Conservation (phyloP, 1,284 basidiomycete genomes). For the Sporisorium sorghi region DNA sequence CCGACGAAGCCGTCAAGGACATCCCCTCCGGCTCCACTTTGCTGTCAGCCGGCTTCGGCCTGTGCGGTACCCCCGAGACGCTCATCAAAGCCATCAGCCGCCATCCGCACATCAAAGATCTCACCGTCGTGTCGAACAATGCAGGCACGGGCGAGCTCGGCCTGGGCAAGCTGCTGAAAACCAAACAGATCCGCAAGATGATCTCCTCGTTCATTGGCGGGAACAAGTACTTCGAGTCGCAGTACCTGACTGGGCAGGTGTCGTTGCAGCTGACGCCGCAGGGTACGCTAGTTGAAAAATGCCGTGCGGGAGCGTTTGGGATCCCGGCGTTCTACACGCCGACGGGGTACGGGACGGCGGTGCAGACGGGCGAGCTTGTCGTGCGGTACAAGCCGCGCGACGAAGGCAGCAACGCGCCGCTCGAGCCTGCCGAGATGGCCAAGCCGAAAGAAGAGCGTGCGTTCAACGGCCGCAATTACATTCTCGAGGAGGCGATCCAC, state of each 20-base stretch:
- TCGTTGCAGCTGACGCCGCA: constrained; percentile 65
- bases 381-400: constrained; percentile 63
- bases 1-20: constrained; percentile 65
- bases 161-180: constrained; percentile 60
- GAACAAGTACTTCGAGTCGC: constrained; percentile 66
- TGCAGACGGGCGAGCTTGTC: constrained; percentile 70
- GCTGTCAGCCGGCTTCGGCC: constrained; percentile 66
- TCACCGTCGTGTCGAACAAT: constrained; percentile 67
- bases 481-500: constrained; percentile 86
- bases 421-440: constrained; percentile 65
- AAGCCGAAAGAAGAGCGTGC: constrained; percentile 79
- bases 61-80: constrained; percentile 68
- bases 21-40: constrained; percentile 58
- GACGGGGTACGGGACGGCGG: constrained; percentile 76
- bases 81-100: constrained; percentile 61
- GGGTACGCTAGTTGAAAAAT: constrained; percentile 84
- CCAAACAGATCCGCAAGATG: constrained; percentile 61
- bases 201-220: constrained; percentile 66
- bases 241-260: constrained; percentile 65
- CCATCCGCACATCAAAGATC: constrained; percentile 54
- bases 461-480: constrained; percentile 84
- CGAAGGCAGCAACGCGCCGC: constrained; percentile 37
- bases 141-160: constrained; percentile 65
- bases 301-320: constrained; percentile 90
- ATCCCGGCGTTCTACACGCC: constrained; percentile 97